phyloP scores from a whole-genome alignment of 768 basidiomycete species.

The Tylopilus subfusipes region DNA sequence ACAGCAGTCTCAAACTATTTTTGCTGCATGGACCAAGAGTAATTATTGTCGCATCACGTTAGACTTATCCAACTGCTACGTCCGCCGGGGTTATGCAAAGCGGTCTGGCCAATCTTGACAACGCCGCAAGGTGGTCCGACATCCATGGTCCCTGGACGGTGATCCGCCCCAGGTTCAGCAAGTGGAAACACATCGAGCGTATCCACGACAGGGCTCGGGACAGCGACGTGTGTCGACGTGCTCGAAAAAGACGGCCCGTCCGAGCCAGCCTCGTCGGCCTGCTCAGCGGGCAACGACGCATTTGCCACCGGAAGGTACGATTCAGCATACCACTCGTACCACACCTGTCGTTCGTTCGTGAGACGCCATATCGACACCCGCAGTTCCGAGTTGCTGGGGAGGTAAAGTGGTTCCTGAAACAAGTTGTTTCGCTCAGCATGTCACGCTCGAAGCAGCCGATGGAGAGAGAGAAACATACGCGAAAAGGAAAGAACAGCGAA shows the following conservation, averaged over 20 bases:
- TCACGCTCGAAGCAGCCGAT: not conserved
- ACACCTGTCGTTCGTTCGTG: conserved; percentile 84
- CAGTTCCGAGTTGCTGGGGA: conserved; percentile 89
- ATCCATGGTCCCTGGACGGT: not conserved
- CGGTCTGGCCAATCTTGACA: conserved; percentile 93
- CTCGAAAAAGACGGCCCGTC: conserved; percentile 26
- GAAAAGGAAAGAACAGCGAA: conserved; percentile 93
- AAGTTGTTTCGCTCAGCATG: not conserved
- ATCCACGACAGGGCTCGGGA: conserved; percentile 72
- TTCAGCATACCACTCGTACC: conserved; percentile 99
- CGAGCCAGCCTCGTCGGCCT: conserved; percentile 14
- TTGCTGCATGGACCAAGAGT: not conserved
- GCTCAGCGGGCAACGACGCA: conserved; percentile 22
- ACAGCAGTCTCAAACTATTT: not conserved
- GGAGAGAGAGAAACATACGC: conserved; percentile 44
- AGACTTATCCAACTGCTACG: conserved; percentile 92
- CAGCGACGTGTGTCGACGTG: conserved; percentile 27
- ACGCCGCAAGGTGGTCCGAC: conserved; percentile 36
- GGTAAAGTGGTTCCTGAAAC: conserved; percentile 82
- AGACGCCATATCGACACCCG: conserved; percentile 93
- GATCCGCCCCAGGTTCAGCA: conserved; percentile 9
- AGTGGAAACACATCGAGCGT: conserved; percentile 45
- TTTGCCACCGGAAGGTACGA: conserved; percentile 72
- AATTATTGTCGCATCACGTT: conserved; percentile 16
- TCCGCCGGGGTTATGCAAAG: conserved; percentile 87